Conservation (phyloP, 441 rosid species). For the Geranium incanum region DNA sequence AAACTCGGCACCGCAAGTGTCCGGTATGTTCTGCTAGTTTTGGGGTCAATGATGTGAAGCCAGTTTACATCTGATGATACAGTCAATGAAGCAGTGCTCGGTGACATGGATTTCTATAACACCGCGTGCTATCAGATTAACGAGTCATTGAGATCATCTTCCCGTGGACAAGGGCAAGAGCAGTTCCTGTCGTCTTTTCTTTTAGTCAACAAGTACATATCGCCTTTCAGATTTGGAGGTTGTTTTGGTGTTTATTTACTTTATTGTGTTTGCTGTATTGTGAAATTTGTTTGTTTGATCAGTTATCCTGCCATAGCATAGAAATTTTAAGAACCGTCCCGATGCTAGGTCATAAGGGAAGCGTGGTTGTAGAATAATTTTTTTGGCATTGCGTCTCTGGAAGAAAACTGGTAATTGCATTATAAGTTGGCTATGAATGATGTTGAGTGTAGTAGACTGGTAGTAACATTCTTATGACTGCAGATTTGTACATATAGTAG, state of each 20-base stretch:
- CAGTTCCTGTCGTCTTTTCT: slow-evolving; percentile 17
- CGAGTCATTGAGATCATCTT: slow-evolving; percentile 14
- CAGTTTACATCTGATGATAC: slow-evolving; percentile 56
- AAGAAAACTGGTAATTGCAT: neutral
- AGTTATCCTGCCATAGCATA: slow-evolving; percentile 21
- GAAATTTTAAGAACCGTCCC: slow-evolving; percentile 22
- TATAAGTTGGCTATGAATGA: slow-evolving; percentile 15
- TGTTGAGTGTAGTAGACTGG: neutral
- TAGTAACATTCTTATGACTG: neutral
- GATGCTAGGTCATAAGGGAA: slow-evolving; percentile 23
- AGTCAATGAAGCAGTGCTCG: neutral
- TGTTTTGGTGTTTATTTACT: slow-evolving; percentile 14
- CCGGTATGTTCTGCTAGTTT: slow-evolving; percentile 79
- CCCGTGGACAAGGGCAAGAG: slow-evolving; percentile 17
- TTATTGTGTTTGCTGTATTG: slow-evolving; percentile 10
- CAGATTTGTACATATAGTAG: slow-evolving; percentile 3
- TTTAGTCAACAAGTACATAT: slow-evolving; percentile 20
- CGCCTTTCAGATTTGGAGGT: slow-evolving; percentile 9
- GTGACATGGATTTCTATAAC: slow-evolving; percentile 22
- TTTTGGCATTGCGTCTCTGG: slow-evolving; percentile 16
- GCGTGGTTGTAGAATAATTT: slow-evolving; percentile 17
- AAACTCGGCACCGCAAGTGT: slow-evolving; percentile 79
- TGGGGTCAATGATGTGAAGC: slow-evolving; percentile 79
- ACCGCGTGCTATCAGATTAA: slow-evolving; percentile 20
- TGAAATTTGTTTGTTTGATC: slow-evolving; percentile 17